Evolutionary conservation across 768 basidiomycete species (phyloP), one percentile per base, ranked within the genome.

Genomic region (Mycena galopus): DNA sequence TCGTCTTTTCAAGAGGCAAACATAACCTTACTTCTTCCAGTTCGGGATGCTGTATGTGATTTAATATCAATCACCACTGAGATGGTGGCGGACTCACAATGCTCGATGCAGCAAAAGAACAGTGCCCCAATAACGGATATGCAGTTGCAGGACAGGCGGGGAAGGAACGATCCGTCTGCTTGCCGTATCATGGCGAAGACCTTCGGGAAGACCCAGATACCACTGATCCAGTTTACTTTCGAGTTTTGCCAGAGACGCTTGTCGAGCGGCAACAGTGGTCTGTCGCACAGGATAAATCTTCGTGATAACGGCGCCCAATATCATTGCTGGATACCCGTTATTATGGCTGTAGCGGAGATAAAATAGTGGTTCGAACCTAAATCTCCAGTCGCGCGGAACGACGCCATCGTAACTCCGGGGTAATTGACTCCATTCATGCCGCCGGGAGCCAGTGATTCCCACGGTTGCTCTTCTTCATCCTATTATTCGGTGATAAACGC

Each of bases 121-220:
- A 21, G 92, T 86, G 9, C 89, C 90, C 89, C 93, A 93, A 78
- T 95, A 95, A 73, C 93, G 86, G 67, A 93, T 86, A 75, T 95
- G 92, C 50, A 95, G 82, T 56, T 89, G 86, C 33, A 94, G 79
- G 29, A 94, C 86, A 64, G 91, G 89, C 1, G 94, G 91, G 5
- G 91, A 87, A 11, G 92, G 92, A 12, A 84, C 79, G 11, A 80
- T 82, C 58, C 88, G 84, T 75, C 88, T 87, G 74, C 86, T 89
- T 16, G 87, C 82, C 39, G 88, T 81, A 72, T 92, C 90, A 76
- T 88, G 92, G 56, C 87, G 86, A 29, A 95, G 84, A 62, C 85
- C 81, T 37, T 92, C 89, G 0, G 93, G 92, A 25, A 95, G 85
- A 29, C 88, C 85, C 58, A 92, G 85, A 74, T 89, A 92, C 93